Evolutionary conservation across 1,139 yeast genomes (phyloP).

Genomic region (Kodamaea ohmeri): DNA sequence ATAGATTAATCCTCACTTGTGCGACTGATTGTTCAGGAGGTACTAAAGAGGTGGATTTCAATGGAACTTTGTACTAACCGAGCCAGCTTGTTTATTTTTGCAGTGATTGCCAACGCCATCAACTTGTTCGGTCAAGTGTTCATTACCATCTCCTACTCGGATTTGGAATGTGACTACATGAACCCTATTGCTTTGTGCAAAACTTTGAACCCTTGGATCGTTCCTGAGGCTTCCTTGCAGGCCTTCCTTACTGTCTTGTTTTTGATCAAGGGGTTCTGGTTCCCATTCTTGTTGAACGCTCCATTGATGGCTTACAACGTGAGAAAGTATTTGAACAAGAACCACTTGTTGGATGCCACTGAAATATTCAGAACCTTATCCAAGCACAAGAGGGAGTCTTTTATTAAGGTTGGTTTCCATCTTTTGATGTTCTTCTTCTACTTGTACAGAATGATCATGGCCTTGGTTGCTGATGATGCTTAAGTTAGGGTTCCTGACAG

Average conservation of each 20-base stretch:
- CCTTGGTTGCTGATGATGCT: slow-evolving; percentile 69
- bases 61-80: slow-evolving; percentile 10
- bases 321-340: slow-evolving; percentile 70
- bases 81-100: slow-evolving; percentile 69
- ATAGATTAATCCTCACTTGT: too few relatives aligned
- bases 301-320: slow-evolving; percentile 84
- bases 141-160: slow-evolving; percentile 90
- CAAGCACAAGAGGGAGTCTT: slow-evolving; percentile 89
- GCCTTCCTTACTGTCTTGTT: slow-evolving; percentile 69
- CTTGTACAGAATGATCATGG: slow-evolving; percentile 95
- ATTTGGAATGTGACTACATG: slow-evolving; percentile 91
- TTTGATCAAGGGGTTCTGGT: slow-evolving; percentile 90
- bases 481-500: too few relatives aligned
- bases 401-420: slow-evolving; percentile 88
- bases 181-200: slow-evolving; percentile 96
- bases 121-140: slow-evolving; percentile 89
- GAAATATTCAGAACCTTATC: slow-evolving; percentile 94
- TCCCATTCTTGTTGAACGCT: slow-evolving; percentile 77
- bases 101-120: slow-evolving; percentile 82
- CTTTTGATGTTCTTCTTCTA: slow-evolving; percentile 91
- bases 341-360: slow-evolving; percentile 92
- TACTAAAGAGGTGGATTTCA: not conserved
- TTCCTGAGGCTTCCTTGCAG: slow-evolving; percentile 89
- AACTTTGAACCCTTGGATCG: slow-evolving; percentile 81
- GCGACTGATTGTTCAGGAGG: too few relatives aligned